Evolutionary conservation across 2,329 filamentous ascomycete species (phyloP), one percentile per base, ranked within the genome.

Genomic region (Paecilomyces sp.): DNA sequence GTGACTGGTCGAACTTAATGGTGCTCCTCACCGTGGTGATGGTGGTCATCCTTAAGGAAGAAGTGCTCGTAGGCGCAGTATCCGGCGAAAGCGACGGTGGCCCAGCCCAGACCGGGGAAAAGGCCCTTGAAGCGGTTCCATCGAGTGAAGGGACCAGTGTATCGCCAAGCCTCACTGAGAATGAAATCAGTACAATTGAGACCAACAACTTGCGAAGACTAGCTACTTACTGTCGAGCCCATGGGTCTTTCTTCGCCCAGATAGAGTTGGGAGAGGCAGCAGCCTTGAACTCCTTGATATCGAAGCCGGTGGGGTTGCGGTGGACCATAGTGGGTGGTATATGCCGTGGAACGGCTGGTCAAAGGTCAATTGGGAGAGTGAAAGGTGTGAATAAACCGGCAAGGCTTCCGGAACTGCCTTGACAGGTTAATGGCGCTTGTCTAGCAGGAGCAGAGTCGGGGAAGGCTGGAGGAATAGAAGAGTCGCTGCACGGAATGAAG

Each of bases 51-150:
- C 71, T 88, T 83, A 67, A 96, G 74, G 76, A 97, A 96, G 58
- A 95, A 79, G 75, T 94, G 85, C 80, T 99, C 94, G 77, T 91
- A 96, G 62, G 85, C 86, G 75, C 92, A 91, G 80, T 99, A 99
- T 64, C 81, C 88, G 56, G 88, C 86, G 75, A 99, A 99, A 54
- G 93, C 92, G 61, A 94, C 92, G 4, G 89, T 89, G 33, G 92
- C 94, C 68, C 93, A 96, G 65, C 94, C 94, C 69, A 99, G 83
- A 62, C 94, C 94, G 41, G 94, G 94, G 74, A 99, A 91, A 64
- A 86, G 82, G 70, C 84, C 81, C 80, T 88, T 92, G 82, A 97
- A 94, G 68, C 94, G 89, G 80, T 96, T 96, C 80, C 82, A 89
- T 69, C 93, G 86, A 66, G 88, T 88, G 82, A 97, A 97, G 58